These are phyloP conservation scores for Zopfochytrium polystomum DNA, from an alignment of 371 early-diverging fungal genomes.

Conservation along the genomic window DNA sequence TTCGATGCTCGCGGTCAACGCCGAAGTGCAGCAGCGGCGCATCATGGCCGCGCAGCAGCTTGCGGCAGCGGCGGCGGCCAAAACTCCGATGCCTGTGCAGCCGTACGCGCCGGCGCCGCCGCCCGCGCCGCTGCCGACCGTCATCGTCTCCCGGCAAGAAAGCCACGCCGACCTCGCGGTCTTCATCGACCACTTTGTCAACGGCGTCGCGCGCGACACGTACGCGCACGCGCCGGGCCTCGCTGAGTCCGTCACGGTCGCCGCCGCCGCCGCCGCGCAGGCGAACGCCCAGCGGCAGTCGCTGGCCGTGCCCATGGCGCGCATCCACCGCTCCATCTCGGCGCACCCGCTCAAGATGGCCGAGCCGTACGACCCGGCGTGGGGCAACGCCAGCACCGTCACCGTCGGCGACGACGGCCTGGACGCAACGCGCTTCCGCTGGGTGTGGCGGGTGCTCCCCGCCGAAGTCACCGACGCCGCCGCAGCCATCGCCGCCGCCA, in stretches of 20 bases:
- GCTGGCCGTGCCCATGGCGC: neutral
- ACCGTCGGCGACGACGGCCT: neutral
- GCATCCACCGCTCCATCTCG: neutral
- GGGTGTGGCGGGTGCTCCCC: neutral
- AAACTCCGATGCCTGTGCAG: neutral
- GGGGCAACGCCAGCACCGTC: neutral
- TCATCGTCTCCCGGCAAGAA: neutral
- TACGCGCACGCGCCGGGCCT: too few relatives aligned
- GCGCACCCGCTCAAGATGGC: neutral
- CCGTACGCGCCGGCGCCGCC: neutral
- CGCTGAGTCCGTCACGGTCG: neutral
- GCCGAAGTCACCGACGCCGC: neutral
- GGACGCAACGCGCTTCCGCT: neutral
- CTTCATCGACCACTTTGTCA: neutral
- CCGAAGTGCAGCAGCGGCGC: neutral
- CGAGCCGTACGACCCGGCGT: neutral
- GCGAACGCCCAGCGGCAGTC: neutral
- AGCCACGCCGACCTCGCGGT: neutral
- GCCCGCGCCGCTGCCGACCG: neutral
- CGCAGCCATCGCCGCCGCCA: neutral
- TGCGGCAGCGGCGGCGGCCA: neutral
- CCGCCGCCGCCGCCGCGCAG: constrained; percentile 1
- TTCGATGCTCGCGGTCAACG: neutral
- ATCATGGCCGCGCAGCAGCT: neutral
- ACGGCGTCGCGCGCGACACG: too few relatives aligned